phyloP scores from a whole-genome alignment of 768 basidiomycete genomes.

The Ramaria sp. region DNA sequence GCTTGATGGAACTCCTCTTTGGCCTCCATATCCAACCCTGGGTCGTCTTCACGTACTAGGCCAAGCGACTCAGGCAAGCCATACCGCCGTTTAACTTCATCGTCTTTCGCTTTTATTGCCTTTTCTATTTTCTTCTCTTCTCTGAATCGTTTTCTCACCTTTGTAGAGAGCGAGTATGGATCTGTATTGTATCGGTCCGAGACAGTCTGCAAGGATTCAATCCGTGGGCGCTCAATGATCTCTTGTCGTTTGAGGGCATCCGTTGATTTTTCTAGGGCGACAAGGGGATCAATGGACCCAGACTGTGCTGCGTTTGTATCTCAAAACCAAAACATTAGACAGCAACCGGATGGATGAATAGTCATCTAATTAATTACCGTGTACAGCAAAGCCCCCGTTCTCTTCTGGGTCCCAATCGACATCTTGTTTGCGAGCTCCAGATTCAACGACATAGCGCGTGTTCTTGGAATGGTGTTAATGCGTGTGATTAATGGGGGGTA shows the following conservation, averaged over 20 bases:
- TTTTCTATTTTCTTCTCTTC: conserved; percentile 75
- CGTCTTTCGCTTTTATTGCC: conserved; percentile 58
- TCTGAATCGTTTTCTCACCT: conserved; percentile 73
- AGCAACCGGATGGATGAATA: neutral
- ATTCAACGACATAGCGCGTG: conserved; percentile 85
- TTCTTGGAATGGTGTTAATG: conserved; percentile 41
- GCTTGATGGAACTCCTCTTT: conserved; percentile 51
- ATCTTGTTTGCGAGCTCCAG: conserved; percentile 89
- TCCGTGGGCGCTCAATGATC: conserved; percentile 65
- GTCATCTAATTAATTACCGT: conserved; percentile 37
- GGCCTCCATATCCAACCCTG: conserved; percentile 47
- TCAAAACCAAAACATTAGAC: neutral
- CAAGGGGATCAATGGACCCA: conserved; percentile 70
- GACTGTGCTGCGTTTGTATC: conserved; percentile 51
- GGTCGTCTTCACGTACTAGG: conserved; percentile 51
- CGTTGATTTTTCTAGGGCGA: conserved; percentile 80
- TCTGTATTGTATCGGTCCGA: conserved; percentile 77
- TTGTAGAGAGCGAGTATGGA: conserved; percentile 71
- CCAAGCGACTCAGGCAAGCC: conserved; percentile 60
- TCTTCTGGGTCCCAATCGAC: conserved; percentile 97
- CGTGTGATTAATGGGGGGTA: neutral
- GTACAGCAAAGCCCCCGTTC: conserved; percentile 84
- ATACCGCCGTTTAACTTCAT: conserved; percentile 60
- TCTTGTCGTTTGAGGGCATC: conserved; percentile 61
- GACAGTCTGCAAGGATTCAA: conserved; percentile 66